phyloP scores from a whole-genome alignment of 768 basidiomycete genomes.

The Ramaria sp. region DNA sequence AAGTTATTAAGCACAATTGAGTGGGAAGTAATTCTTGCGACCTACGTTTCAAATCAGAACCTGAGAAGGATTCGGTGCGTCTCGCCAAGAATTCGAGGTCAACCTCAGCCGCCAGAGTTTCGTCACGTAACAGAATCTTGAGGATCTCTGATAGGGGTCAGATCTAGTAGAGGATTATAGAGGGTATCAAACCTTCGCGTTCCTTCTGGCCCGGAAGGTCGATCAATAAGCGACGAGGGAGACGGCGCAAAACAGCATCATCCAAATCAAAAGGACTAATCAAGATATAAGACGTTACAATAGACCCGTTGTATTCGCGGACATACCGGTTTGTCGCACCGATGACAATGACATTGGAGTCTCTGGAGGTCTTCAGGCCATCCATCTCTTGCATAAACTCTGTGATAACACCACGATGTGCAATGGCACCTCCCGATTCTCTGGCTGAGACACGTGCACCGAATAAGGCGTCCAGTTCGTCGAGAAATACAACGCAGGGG shows the following conservation, averaged over 20 bases:
- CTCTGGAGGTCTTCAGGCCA: constrained; percentile 68
- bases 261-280: constrained; percentile 70
- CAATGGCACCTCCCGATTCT: constrained; percentile 68
- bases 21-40: constrained; percentile 11
- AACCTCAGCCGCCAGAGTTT: constrained; percentile 54
- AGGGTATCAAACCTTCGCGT: constrained; percentile 51
- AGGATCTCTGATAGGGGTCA: constrained; percentile 54
- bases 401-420: constrained; percentile 80
- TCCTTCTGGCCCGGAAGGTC: constrained; percentile 84
- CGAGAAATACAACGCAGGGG: constrained; percentile 89
- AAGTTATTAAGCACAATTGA: neutral
- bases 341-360: constrained; percentile 80
- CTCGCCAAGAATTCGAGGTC: constrained; percentile 49
- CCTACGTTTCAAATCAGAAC: constrained; percentile 90
- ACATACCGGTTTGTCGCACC: constrained; percentile 75
- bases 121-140: constrained; percentile 77
- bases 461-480: constrained; percentile 91
- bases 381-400: constrained; percentile 98
- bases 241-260: constrained; percentile 81
- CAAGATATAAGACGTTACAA: neutral
- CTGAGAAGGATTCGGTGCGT: constrained; percentile 80
- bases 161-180: neutral
- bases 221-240: constrained; percentile 78
- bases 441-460: constrained; percentile 71
- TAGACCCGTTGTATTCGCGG: neutral